Base-by-base conservation (phyloP, 352 stramenopile genomes). In the Pythium insidiosum region DNA sequence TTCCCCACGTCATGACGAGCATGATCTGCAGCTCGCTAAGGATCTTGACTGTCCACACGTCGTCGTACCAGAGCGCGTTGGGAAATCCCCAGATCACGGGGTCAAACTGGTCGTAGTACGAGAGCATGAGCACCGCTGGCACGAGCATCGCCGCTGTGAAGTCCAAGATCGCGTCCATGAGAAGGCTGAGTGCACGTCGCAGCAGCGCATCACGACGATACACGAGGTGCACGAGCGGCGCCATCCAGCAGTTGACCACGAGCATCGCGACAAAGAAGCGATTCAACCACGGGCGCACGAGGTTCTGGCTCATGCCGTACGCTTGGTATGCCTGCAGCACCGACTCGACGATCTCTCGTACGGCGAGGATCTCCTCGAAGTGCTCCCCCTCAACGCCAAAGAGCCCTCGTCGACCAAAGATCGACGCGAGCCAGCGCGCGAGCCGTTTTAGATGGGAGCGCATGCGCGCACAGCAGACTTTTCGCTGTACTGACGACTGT, bases 241-340 rank as follows among this genome's bases (percentile, higher is more conserved):
- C 52, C 4, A 31, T 31, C 42, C 50, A n/a, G n/a, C n/a, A n/a
- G n/a, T n/a, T n/a, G n/a, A n/a, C n/a, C n/a, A n/a, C n/a, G n/a
- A n/a, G n/a, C n/a, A n/a, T n/a, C n/a, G n/a, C n/a, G n/a, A n/a
- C n/a, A n/a, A n/a, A n/a, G n/a, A n/a, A n/a, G n/a, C 42, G 49
- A 16, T 51, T 57, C 19, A 57, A 23, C 16, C n/a, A 11, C 13
- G 35, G 15, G 19, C 40, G 49, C 13, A 36, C 34, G 9, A 57
- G 36, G 10, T 51, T n/a, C 5, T 30, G 42, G 18, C 41, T 50
- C 49, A 51, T 57, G 3, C 34, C 28, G 21, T 48, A 52, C 15
- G 50, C 43, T 26, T 58, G 50, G 15, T 42, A n/a, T 2, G 34
- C 34, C 23, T 57, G 49, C 25, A 57, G 23, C n/a, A n/a, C n/a